Evolutionary conservation across 768 basidiomycete species (phyloP).

Genomic region (Strobilomyces confusus): DNA sequence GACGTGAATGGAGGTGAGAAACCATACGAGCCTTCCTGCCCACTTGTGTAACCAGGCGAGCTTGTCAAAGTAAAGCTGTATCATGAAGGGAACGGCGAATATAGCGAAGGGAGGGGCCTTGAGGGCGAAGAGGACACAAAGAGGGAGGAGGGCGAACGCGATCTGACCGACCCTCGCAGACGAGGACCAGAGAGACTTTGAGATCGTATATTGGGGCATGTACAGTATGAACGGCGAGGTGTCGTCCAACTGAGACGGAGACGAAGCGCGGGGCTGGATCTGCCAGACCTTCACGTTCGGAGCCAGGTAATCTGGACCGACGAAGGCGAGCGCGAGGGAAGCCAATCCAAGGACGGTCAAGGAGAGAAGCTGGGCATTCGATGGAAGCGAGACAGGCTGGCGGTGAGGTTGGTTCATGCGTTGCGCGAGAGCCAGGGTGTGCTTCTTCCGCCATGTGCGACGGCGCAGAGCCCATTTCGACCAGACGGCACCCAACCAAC

Average conservation of each 20-base stretch:
- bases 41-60: slow-evolving; percentile 68
- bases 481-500: slow-evolving; percentile 50
- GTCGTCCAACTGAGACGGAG: slow-evolving; percentile 26
- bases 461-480: slow-evolving; percentile 55
- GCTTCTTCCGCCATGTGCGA: slow-evolving; percentile 53
- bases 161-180: slow-evolving; percentile 66
- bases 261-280: slow-evolving; percentile 22
- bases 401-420: slow-evolving; percentile 33
- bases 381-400: slow-evolving; percentile 49
- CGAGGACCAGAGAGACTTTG: slow-evolving; percentile 68
- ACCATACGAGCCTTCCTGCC: slow-evolving; percentile 67
- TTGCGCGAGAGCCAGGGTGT: slow-evolving; percentile 34
- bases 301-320: slow-evolving; percentile 67
- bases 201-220: slow-evolving; percentile 56
- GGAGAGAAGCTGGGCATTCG: slow-evolving; percentile 59
- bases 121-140: slow-evolving; percentile 66
- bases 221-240: slow-evolving; percentile 34
- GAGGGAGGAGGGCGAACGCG: slow-evolving; percentile 67
- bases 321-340: slow-evolving; percentile 45
- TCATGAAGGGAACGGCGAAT: slow-evolving; percentile 57
- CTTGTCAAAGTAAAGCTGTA: slow-evolving; percentile 73
- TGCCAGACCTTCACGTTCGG: slow-evolving; percentile 47
- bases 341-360: slow-evolving; percentile 42
- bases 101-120: slow-evolving; percentile 71
- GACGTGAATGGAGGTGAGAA: slow-evolving; percentile 57